These are phyloP conservation scores for Aeschynomene evenia DNA, from an alignment of 306 rosid genomes.

Conservation along the genomic window DNA sequence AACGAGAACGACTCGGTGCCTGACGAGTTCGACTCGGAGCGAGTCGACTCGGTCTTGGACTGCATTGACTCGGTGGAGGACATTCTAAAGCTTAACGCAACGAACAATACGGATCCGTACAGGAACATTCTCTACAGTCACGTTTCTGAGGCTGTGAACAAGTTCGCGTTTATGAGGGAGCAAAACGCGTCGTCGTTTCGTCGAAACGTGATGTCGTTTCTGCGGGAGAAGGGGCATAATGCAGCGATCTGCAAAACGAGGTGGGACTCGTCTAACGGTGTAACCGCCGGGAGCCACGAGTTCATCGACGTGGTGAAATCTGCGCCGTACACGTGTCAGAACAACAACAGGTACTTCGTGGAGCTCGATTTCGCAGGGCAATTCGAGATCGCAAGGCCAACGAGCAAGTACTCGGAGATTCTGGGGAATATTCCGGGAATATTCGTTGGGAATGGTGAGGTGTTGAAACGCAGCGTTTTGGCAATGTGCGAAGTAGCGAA, in stretches of 20 bases:
- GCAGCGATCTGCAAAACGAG: slow-evolving; percentile 79
- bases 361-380: slow-evolving; percentile 42
- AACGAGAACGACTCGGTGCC: neutral
- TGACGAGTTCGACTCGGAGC: slow-evolving; percentile 50
- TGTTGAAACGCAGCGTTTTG: slow-evolving; percentile 52
- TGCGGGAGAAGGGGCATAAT: slow-evolving; percentile 59
- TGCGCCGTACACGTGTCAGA: slow-evolving; percentile 23
- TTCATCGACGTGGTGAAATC: slow-evolving; percentile 64
- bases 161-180: slow-evolving; percentile 28
- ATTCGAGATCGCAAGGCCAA: slow-evolving; percentile 35
- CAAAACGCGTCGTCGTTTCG: slow-evolving; percentile 20
- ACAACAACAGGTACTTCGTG: slow-evolving; percentile 49
- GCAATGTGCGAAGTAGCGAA: slow-evolving; percentile 54
- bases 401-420: slow-evolving; percentile 24
- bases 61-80: slow-evolving; percentile 33
- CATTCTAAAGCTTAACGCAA: neutral
- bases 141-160: slow-evolving; percentile 47
- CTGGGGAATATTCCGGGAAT: slow-evolving; percentile 45
- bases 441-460: slow-evolving; percentile 60
- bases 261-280: slow-evolving; percentile 54
- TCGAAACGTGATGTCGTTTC: slow-evolving; percentile 58
- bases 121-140: slow-evolving; percentile 38
- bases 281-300: slow-evolving; percentile 59
- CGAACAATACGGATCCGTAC: slow-evolving; percentile 38
- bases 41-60: slow-evolving; percentile 44